These are phyloP conservation scores for Porogramme epimiltina DNA, from an alignment of 1,284 basidiomycete genomes.

Conservation along the genomic window DNA sequence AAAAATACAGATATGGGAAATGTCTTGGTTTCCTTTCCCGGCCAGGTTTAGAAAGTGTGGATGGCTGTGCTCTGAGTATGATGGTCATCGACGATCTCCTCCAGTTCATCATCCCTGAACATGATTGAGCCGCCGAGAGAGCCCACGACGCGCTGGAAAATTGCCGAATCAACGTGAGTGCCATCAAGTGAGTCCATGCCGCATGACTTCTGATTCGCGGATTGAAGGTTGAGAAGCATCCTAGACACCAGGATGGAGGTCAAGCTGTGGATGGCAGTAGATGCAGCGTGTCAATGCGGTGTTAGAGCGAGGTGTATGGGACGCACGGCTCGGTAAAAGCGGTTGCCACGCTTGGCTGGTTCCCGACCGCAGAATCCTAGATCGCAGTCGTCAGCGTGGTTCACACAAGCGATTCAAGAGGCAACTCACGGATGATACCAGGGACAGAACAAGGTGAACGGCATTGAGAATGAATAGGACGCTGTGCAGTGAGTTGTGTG, in stretches of 20 bases:
- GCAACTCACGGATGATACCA: background rate
- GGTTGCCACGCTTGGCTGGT: background rate
- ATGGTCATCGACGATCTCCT: too few species aligned
- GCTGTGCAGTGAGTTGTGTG: background rate
- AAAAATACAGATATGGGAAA: too few species aligned
- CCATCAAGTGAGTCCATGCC: background rate
- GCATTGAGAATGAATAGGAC: background rate
- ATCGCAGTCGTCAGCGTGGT: background rate
- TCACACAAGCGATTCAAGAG: too few species aligned
- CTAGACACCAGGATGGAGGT: background rate
- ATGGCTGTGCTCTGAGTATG: too few species aligned
- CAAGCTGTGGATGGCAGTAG: background rate
- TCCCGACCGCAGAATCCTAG: background rate
- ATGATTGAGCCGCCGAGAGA: too few species aligned
- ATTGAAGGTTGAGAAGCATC: background rate
- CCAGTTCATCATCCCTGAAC: too few species aligned
- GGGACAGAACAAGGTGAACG: background rate
- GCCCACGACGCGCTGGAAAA: too few species aligned
- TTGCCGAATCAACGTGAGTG: too few species aligned
- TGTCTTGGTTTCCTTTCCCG: too few species aligned
- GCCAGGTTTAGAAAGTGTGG: too few species aligned
- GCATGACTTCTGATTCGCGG: background rate
- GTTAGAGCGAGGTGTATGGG: background rate
- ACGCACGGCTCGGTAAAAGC: background rate
- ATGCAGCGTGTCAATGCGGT: background rate